Conservation (phyloP, 164 flowering plant species). For the Stephania japonica region DNA sequence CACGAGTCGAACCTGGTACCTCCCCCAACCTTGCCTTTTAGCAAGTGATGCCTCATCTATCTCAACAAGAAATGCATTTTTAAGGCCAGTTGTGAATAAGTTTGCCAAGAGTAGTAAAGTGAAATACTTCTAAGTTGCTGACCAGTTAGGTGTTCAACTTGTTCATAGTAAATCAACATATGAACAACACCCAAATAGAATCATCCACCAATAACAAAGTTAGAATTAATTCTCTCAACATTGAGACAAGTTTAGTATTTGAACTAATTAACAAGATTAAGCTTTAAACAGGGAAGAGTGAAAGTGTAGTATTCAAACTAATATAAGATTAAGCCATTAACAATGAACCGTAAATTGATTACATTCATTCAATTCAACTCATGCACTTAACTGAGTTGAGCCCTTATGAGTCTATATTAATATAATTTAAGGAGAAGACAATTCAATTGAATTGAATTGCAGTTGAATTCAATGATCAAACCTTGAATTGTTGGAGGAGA, state of each 20-base stretch:
- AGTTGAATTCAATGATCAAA: not conserved
- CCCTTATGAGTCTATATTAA: no score
- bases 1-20: no score
- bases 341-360: not conserved
- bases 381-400: not conserved
- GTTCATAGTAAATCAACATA: not conserved
- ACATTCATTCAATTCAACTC: not conserved
- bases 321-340: not conserved
- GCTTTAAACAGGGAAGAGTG: not conserved
- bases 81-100: no score
- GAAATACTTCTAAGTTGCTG: not conserved
- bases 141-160: not conserved
- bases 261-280: not conserved
- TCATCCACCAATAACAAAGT: not conserved
- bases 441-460: not conserved
- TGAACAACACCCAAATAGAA: not conserved
- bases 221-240: no score
- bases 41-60: no score
- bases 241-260: no score
- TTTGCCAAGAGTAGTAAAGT: not conserved
- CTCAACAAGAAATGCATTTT: no score
- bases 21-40: no score
- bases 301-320: not conserved
- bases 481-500: not conserved
- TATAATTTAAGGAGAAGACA: no score